phyloP scores from a whole-genome alignment of 1,284 basidiomycete genomes.

The Puccinia polysora region DNA sequence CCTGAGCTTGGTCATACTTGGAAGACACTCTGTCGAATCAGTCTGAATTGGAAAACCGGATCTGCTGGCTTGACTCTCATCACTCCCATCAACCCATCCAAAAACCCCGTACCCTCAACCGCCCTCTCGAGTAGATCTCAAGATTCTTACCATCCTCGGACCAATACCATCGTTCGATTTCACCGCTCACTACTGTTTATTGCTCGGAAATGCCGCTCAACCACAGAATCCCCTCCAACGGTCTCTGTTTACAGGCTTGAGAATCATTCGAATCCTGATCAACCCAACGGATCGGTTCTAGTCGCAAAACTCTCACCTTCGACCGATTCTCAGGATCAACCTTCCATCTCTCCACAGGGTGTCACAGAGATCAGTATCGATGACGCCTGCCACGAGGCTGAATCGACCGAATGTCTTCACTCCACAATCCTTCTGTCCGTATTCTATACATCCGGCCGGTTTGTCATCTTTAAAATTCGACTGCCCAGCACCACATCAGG shows the following conservation, averaged over 20 bases:
- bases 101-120: neutral
- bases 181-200: conserved; percentile 22
- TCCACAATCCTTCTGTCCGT: conserved; percentile 4
- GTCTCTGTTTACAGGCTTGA: conserved; percentile 26
- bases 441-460: conserved; percentile 25
- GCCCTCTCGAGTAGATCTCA: neutral
- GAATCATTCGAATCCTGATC: neutral
- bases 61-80: conserved; percentile 26
- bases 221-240: neutral
- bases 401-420: neutral
- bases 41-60: conserved; percentile 33
- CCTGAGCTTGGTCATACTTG: conserved; percentile 17
- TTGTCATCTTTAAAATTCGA: conserved; percentile 10
- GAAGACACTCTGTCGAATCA: conserved; percentile 39
- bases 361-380: conserved; percentile 33
- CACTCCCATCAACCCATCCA: conserved; percentile 11
- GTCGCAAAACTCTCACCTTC: conserved; percentile 12
- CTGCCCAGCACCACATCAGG: neutral
- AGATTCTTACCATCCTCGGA: neutral
- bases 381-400: conserved; percentile 2
- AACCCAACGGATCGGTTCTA: neutral
- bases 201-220: neutral
- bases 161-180: conserved; percentile 32
- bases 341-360: neutral
- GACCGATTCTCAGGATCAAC: neutral